Conservation (phyloP, 192 early-diverging fungal genomes). For the Coemansia sp. region DNA sequence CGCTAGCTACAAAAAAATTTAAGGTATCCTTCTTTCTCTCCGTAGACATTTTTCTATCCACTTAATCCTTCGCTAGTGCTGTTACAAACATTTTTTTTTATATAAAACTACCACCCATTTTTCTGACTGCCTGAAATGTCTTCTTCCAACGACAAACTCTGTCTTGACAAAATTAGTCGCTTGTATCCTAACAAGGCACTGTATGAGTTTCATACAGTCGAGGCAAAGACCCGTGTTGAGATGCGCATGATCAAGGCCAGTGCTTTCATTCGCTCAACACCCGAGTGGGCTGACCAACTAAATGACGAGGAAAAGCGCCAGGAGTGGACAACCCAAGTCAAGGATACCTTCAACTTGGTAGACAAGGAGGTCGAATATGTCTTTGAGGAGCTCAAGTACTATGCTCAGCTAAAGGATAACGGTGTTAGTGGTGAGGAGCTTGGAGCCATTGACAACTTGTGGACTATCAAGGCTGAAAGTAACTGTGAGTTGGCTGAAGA, state of each 20-base stretch:
- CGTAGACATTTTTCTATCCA: background rate
- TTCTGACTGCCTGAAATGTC: background rate
- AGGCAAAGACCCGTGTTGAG: background rate
- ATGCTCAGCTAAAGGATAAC: too few species aligned
- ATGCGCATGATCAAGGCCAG: background rate
- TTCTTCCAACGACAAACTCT: background rate
- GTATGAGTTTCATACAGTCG: background rate
- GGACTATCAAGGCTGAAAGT: background rate
- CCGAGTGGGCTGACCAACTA: background rate
- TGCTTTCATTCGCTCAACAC: background rate
- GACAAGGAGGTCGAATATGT: too few species aligned
- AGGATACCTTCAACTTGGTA: too few species aligned
- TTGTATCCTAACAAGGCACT: background rate
- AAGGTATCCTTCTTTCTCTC: too few species aligned
- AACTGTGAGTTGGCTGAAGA: background rate
- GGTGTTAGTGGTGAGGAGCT: too few species aligned
- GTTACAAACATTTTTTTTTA: background rate
- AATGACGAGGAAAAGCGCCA: too few species aligned
- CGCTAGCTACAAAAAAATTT: too few species aligned
- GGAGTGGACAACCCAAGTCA: too few species aligned
- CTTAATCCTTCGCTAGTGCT: background rate
- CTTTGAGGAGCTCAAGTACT: too few species aligned
- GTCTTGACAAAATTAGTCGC: background rate
- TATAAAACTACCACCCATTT: background rate
- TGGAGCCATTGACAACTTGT: slow-evolving; percentile 22